Base-by-base conservation (phyloP, 2,329 filamentous ascomycete genomes). In the Akanthomyces lecanii region DNA sequence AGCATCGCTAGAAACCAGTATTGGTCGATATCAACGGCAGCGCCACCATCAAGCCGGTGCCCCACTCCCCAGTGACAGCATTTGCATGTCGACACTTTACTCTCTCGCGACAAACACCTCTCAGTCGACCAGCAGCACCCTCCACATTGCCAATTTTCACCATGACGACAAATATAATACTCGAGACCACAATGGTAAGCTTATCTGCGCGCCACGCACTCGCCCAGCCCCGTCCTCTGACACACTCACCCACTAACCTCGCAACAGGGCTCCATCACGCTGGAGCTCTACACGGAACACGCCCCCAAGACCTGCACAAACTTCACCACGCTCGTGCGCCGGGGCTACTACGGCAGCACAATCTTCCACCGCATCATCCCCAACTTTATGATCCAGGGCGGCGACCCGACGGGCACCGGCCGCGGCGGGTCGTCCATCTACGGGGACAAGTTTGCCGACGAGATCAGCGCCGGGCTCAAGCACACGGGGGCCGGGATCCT, bases 281-380 rank as follows among this genome's bases (percentile, higher is more conserved):
- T 98, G 66, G 95, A 99, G 79, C 90, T 99, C 65, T 98, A 98
- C 85, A 89, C 85, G 57, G 76, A 84, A 30, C 93, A 98, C 79
- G 94, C 94, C 21, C 94, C 95, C 45, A 91, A 89, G 75, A 93
- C 92, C 28, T 96, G 91, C 84, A 85, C 83, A 65, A 97, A 98
- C 82, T 98, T 98, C 79, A 75, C 83, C 30, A 90, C 89, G 5
- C 90, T 98, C 59, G 86, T 88, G 23, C 80, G 84, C 66, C 85
- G 92, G 69, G 91, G 91, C 69, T 98, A 97, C 85, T 99, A 97
- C 84, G 86, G 95, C 79, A 81, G 78, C 73, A 86, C 90, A 64
- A 79, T 93, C 72, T 94, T 98, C 83, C 95, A 98, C 81, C 92
- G 95, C 74, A 88, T 98, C 70, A 98, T 99, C 72, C 88, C 91